Base-by-base conservation (phyloP, 768 basidiomycete species). In the Auricularia cornea region DNA sequence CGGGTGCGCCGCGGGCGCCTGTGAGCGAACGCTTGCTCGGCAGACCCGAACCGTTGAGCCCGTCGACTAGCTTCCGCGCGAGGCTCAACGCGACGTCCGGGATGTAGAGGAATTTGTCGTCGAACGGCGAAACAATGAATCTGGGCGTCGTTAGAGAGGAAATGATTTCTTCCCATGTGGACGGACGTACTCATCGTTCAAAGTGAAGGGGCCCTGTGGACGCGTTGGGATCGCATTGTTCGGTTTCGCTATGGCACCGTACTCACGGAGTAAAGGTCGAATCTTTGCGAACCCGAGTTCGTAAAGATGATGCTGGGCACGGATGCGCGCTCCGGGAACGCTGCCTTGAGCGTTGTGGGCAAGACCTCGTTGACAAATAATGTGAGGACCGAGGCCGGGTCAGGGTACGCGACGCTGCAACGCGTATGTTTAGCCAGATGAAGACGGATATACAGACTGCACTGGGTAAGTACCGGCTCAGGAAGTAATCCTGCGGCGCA, bases 401-500 rank as follows among this genome's bases (percentile, higher is more conserved):
- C 85, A 0, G 88, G 84, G 70, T 80, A 88, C 2, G 86, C 85
- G 3, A 79, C 77, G 64, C 87, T 89, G n/a, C n/a, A n/a, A n/a
- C n/a, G n/a, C n/a, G n/a, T n/a, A n/a, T n/a, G n/a, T n/a, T n/a
- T n/a, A n/a, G n/a, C n/a, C n/a, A n/a, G n/a, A n/a, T n/a, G n/a
- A n/a, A n/a, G n/a, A n/a, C n/a, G n/a, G n/a, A n/a, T n/a, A n/a
- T n/a, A n/a, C n/a, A n/a, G n/a, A n/a, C n/a, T n/a, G n/a, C 29
- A 35, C 12, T 28, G 67, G 8, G 38, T 61, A 59, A 0, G 69
- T 66, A 89, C 83, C 84, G 83, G 60, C 73, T 77, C 54, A 91
- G 74, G 62, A 84, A 89, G 72, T 85, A 93, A 71, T 89, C 87
- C 30, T 85, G 84, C 1, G 93, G 92, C 0, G 91, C 86, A 31